A percentile compares a stretch with the other conserved stretches of the same genome.
These are phyloP conservation scores for Ormosia semicastrata DNA, from an alignment of 306 rosid genomes.

Conservation along the genomic window DNA sequence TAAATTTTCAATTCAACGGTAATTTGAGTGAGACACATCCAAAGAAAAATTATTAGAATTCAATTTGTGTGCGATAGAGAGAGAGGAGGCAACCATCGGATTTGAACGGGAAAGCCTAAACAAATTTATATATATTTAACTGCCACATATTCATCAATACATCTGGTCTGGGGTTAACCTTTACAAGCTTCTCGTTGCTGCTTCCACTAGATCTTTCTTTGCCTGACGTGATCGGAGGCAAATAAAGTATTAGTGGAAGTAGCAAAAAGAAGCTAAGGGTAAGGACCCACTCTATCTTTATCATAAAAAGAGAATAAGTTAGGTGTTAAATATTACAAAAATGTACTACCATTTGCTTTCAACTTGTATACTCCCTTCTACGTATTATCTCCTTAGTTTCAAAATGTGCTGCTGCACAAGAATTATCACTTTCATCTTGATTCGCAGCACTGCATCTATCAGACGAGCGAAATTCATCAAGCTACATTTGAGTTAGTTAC, in stretches of 20 bases:
- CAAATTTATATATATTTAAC: background rate
- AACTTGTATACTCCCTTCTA: constrained; percentile 26
- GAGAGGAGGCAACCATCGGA: background rate
- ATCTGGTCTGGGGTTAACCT: constrained; percentile 37
- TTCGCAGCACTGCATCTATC: constrained; percentile 25
- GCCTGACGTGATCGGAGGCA: constrained; percentile 59
- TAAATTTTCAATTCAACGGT: background rate
- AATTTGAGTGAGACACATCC: background rate
- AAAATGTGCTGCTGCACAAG: constrained; percentile 35
- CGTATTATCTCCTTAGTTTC: constrained; percentile 15
- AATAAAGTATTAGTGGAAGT: constrained; percentile 77
- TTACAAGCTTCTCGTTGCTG: constrained; percentile 95
- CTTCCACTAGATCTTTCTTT: constrained; percentile 86
- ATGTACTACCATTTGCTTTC: constrained; percentile 15
- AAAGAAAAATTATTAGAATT: background rate
- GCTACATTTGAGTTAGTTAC: constrained; percentile 27
- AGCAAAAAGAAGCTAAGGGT: constrained; percentile 94
- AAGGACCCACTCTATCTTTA: constrained; percentile 34
- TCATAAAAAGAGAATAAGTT: background rate
- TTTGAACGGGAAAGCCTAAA: background rate
- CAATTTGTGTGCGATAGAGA: background rate
- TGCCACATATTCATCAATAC: constrained; percentile 25
- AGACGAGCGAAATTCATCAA: constrained; percentile 21
- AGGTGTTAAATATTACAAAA: background rate
- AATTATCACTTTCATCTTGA: constrained; percentile 19